Base-by-base conservation (phyloP, 129 eudicot species). In the Saussurea involucrata region DNA sequence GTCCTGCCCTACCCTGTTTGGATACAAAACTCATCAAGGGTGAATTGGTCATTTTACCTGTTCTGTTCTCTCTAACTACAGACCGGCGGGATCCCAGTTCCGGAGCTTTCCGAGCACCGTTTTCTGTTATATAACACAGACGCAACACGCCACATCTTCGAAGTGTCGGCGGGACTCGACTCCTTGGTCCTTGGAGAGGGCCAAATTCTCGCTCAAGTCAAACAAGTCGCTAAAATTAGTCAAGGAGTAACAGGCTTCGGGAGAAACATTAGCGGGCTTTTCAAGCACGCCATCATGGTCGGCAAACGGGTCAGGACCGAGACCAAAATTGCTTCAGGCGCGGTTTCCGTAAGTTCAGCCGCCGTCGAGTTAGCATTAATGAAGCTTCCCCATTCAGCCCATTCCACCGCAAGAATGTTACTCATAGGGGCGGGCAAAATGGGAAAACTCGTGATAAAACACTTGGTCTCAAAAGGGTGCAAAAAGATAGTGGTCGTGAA, bases 331-430 rank as follows among this genome's bases (percentile, higher is more conserved):
- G 88, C 92, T 31, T 87, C 92, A 3, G 96, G 97, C 4, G 97
- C 97, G 2, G 97, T 90, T n/a, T 92, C 98, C 0, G 94, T 92
- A 1, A 92, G 98, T 82, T 92, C 96, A 3, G 98, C 98, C 37
- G 94, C 98, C n/a, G 96, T 92, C 3, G 98, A 92, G 25, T 61
- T 92, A 70, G 96, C 98, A 33, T 32, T 92, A 21, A 90, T 88
- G 93, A 94, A 94, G 85, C 91, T 94, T 76, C 98, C 97, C 1
- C 80, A 71, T 11, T 63, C 90, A 13, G 87, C 92, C 63, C 94
- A 88, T 57, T 15, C 85, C 8, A 81, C 86, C n/a, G 89, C 94
- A 4, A 74, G 94, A 36, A 78, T 88, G 87, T 71, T 92, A 34
- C 86, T 92, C 13, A 78, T 92, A 63, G 98, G 98, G 69, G 98